Percentiles rank a stretch among this genome's conserved stretches.
Evolutionary conservation across 2,329 filamentous ascomycete species (phyloP).

Genomic region (Aspergillus cejpii): DNA sequence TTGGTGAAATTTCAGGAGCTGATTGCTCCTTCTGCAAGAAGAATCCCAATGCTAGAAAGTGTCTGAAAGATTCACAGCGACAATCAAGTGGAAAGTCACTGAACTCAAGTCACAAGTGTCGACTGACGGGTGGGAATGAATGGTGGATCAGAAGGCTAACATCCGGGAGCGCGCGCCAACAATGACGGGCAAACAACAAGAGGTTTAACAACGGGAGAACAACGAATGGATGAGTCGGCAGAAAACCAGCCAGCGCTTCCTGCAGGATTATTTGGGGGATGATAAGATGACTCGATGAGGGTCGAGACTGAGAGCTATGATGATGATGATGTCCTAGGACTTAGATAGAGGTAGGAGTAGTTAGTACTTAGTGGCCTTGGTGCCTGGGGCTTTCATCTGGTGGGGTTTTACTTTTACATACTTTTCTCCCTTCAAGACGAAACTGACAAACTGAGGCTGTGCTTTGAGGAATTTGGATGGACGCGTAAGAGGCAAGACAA

Average conservation of each 20-base stretch:
- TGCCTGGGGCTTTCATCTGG: constrained; percentile 21
- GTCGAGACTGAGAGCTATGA: constrained; percentile 4
- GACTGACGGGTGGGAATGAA: neutral
- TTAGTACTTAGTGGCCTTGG: constrained; percentile 11
- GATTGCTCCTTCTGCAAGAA: constrained; percentile 31
- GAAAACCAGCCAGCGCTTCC: constrained; percentile 1
- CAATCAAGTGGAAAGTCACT: constrained; percentile 4
- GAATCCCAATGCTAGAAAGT: constrained; percentile 29
- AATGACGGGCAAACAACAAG: constrained; percentile 10
- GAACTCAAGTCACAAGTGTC: neutral
- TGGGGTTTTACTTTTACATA: constrained; percentile 20
- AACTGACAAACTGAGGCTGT: constrained; percentile 19
- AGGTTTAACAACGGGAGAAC: constrained; percentile 7
- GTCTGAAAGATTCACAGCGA: neutral
- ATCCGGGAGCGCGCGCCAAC: neutral
- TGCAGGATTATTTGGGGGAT: neutral
- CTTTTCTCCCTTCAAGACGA: constrained; percentile 8
- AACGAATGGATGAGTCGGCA: neutral
- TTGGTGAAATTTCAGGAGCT: constrained; percentile 30
- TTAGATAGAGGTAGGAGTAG: too few species aligned
- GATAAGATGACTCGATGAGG: too few species aligned
- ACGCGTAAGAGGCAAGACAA: constrained; percentile 17
- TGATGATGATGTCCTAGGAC: neutral
- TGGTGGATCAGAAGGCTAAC: neutral
- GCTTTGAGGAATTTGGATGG: constrained; percentile 10